Conservation (phyloP, 164 flowering plant genomes). For the Magnolia changhungtana region DNA sequence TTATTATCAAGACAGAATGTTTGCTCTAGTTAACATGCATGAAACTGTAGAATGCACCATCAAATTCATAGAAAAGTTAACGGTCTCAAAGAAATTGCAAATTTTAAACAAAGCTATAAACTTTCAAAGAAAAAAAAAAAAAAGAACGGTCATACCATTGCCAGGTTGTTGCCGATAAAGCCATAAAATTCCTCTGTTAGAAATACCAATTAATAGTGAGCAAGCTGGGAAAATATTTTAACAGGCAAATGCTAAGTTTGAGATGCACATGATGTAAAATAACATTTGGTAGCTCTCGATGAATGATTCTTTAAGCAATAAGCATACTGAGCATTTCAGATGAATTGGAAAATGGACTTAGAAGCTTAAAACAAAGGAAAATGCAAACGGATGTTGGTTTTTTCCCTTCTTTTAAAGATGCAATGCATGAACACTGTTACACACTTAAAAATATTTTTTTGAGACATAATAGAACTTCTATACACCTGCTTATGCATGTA, state of each 20-base stretch:
- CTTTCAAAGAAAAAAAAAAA: background rate
- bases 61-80: background rate
- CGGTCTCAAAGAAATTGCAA: background rate
- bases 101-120: background rate
- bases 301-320: background rate
- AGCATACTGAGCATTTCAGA: background rate
- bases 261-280: background rate
- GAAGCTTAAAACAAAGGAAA: background rate
- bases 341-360: background rate
- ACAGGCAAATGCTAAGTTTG: background rate
- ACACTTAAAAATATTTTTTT: too few species aligned
- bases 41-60: background rate
- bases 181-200: slow-evolving; percentile 66
- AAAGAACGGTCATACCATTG: slow-evolving; percentile 46
- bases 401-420: too few species aligned
- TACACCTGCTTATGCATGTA: too few species aligned
- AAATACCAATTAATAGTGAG: slow-evolving; percentile 3
- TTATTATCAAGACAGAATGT: background rate
- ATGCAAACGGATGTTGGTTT: background rate
- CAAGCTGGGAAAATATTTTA: background rate
- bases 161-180: slow-evolving; percentile 68
- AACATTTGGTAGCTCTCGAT: background rate
- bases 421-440: too few species aligned
- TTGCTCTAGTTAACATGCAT: background rate
- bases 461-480: too few species aligned